phyloP scores from a whole-genome alignment of 2,329 filamentous ascomycete species.

The Aspergillus sp. region DNA sequence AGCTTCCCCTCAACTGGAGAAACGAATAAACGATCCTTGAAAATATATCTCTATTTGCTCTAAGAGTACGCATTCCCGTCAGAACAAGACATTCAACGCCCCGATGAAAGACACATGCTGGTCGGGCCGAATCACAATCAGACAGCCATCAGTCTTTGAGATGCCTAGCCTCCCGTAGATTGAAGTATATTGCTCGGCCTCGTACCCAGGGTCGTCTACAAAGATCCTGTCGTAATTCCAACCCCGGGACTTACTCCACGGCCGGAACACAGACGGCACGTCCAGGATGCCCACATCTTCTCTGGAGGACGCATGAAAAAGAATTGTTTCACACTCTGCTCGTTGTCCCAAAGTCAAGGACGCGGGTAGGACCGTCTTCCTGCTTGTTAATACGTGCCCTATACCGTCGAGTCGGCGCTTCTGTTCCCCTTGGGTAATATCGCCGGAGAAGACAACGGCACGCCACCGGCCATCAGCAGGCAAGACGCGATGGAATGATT shows the following conservation, averaged over 20 bases:
- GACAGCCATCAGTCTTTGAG: conserved; percentile 5
- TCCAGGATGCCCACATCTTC: conserved; percentile 4
- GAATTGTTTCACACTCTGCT: conserved; percentile 2
- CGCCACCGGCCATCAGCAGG: conserved; percentile 11
- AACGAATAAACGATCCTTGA: too few relatives aligned
- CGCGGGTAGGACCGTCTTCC: background rate
- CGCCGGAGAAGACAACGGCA: conserved; percentile 13
- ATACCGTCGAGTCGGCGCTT: conserved; percentile 4
- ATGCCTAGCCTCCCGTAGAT: conserved; percentile 11
- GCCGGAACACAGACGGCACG: conserved; percentile 10
- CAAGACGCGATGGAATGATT: conserved; percentile 2
- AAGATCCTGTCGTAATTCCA: conserved; percentile 14
- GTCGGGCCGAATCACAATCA: conserved; percentile 15
- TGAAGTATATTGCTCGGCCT: background rate
- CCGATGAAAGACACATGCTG: conserved; percentile 14
- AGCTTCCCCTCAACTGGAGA: too few relatives aligned
- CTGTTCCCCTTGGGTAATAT: conserved; percentile 1
- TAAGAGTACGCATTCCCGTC: too few relatives aligned
- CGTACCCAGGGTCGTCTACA: conserved; percentile 4
- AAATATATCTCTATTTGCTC: too few relatives aligned
- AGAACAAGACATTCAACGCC: conserved; percentile 1
- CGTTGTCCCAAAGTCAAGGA: background rate
- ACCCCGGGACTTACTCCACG: conserved; percentile 8
- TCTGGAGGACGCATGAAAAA: conserved; percentile 9
- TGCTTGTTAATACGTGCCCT: conserved; percentile 1